phyloP scores from a whole-genome alignment of 345 rosid genomes.

The Acer saccharum region DNA sequence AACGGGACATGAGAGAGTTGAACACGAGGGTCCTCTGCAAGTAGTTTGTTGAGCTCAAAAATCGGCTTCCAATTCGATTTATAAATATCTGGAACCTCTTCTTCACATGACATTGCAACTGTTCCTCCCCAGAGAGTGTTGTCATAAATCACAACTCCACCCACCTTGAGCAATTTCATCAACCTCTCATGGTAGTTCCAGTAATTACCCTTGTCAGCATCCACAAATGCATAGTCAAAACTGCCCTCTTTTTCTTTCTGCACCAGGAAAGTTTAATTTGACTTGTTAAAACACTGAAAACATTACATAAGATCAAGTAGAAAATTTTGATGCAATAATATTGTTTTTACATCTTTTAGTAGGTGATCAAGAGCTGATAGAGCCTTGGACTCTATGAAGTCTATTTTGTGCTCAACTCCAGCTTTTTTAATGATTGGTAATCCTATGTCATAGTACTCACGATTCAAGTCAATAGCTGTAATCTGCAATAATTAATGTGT shows the following conservation, averaged over 20 bases:
- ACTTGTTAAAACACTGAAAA: no score
- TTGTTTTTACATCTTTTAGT: conserved; percentile 24
- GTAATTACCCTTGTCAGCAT: conserved; percentile 50
- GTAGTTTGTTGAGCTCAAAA: conserved; percentile 27
- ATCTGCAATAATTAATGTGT: no score
- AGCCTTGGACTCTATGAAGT: conserved; percentile 40
- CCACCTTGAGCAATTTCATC: conserved; percentile 42
- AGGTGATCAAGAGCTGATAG: conserved; percentile 39
- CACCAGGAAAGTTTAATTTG: neutral
- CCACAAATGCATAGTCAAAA: conserved; percentile 53
- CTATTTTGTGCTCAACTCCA: conserved; percentile 43
- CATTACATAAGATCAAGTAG: no score
- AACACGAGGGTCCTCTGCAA: conserved; percentile 37
- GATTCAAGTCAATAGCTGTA: conserved; percentile 37
- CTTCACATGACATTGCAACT: neutral
- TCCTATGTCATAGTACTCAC: conserved; percentile 41
- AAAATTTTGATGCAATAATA: no score
- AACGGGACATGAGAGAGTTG: conserved; percentile 34
- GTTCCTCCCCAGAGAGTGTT: conserved; percentile 6
- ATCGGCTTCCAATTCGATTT: neutral
- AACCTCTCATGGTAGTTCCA: conserved; percentile 47
- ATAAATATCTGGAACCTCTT: neutral
- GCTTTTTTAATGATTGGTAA: conserved; percentile 41
- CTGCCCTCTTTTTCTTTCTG: conserved; percentile 42
- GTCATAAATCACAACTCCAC: conserved; percentile 10